A percentile compares a stretch with the other conserved stretches of the same genome.
These are phyloP conservation scores for Fusarium oxysporum DNA, from an alignment of 2,329 filamentous ascomycete species.

Conservation along the genomic window DNA sequence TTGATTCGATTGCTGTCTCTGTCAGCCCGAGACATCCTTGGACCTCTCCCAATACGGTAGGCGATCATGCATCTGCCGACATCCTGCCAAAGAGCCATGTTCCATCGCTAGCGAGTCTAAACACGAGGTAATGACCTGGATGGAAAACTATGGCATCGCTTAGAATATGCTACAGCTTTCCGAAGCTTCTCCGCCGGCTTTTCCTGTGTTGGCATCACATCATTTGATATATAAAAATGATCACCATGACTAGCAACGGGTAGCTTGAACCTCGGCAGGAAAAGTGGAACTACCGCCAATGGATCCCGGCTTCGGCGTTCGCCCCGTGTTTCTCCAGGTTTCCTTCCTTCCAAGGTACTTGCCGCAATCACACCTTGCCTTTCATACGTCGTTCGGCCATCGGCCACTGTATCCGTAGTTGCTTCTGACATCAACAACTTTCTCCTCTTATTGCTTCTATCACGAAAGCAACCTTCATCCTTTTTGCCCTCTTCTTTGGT, in stretches of 20 bases:
- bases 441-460: constrained; percentile 14
- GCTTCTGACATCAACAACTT: constrained; percentile 42
- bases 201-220: constrained; percentile 11
- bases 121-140: background rate
- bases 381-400: constrained; percentile 4
- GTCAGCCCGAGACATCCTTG: background rate
- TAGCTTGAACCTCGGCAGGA: constrained; percentile 41
- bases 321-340: constrained; percentile 47
- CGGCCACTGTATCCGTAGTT: constrained; percentile 30
- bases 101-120: background rate
- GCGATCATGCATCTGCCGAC: constrained; percentile 14
- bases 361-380: constrained; percentile 18
- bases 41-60: background rate
- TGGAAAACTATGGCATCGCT: constrained; percentile 3
- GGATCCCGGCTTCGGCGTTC: constrained; percentile 42
- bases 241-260: constrained; percentile 7
- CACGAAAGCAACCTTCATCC: background rate
- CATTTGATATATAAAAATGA: constrained; percentile 9
- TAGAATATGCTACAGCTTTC: constrained; percentile 31
- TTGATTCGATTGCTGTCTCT: background rate
- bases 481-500: background rate
- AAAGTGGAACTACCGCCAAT: constrained; percentile 35
- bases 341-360: constrained; percentile 23
- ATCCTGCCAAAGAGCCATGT: background rate
- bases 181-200: constrained; percentile 15